Evolutionary conservation across 768 basidiomycete genomes (phyloP).

Genomic region (Vishniacozyma victoriae): DNA sequence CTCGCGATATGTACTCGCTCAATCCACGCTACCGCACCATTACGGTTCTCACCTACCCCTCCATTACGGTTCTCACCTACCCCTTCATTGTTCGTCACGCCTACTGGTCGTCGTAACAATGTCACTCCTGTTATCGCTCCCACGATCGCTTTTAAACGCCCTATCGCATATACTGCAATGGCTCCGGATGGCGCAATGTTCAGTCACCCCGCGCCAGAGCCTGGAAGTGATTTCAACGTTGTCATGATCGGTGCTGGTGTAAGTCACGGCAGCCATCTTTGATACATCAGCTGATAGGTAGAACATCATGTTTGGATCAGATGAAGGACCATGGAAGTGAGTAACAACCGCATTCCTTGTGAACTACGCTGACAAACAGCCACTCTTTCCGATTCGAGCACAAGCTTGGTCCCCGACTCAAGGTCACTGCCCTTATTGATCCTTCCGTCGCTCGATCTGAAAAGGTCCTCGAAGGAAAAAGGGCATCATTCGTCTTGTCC

Average conservation of each 20-base stretch:
- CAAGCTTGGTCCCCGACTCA: slow-evolving; percentile 91
- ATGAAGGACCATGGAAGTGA: slow-evolving; percentile 47
- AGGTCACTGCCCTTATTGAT: slow-evolving; percentile 90
- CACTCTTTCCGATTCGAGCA: slow-evolving; percentile 55
- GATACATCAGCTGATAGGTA: slow-evolving; percentile 12
- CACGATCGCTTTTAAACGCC: slow-evolving; percentile 1
- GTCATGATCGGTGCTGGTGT: slow-evolving; percentile 86
- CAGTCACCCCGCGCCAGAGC: slow-evolving; percentile 45
- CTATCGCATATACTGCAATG: slow-evolving; percentile 41
- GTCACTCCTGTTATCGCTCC: not conserved
- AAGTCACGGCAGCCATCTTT: slow-evolving; percentile 13
- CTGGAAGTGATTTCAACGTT: slow-evolving; percentile 76
- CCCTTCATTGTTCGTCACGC: slow-evolving; percentile 17
- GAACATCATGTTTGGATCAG: slow-evolving; percentile 95
- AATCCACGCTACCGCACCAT: slow-evolving; percentile 13
- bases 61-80: slow-evolving; percentile 18
- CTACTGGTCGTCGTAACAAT: not conserved
- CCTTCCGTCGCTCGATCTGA: slow-evolving; percentile 77
- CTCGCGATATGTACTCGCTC: slow-evolving; percentile 5
- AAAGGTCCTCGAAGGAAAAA: slow-evolving; percentile 74
- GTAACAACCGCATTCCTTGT: slow-evolving; percentile 4
- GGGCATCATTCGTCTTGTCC: slow-evolving; percentile 84
- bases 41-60: slow-evolving; percentile 3
- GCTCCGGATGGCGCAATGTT: slow-evolving; percentile 36
- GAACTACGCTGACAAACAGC: slow-evolving; percentile 28